Evolutionary conservation across 768 basidiomycete species (phyloP).

Genomic region (Lanmaoa pseudosensibilis): DNA sequence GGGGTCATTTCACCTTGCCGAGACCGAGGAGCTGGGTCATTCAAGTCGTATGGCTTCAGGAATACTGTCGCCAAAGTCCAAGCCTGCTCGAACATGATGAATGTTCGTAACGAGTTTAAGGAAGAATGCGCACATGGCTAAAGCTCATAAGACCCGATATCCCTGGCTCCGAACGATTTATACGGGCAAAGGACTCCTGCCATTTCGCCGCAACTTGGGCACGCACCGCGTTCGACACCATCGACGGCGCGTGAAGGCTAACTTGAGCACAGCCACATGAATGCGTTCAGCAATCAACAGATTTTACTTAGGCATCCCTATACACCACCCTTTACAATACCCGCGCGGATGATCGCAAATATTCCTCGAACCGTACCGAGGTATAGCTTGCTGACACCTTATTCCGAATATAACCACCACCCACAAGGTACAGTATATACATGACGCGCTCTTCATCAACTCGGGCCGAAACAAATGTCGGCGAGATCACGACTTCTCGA

Average conservation of each 20-base stretch:
- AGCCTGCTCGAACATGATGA: constrained; percentile 43
- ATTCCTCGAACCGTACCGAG: no score
- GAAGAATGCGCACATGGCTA: constrained; percentile 47
- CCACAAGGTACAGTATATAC: no score
- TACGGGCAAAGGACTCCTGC: constrained; percentile 66
- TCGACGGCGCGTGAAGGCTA: constrained; percentile 18
- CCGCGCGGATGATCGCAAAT: no score
- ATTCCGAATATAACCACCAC: no score
- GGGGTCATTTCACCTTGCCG: constrained; percentile 27
- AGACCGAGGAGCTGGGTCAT: constrained; percentile 33
- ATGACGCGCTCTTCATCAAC: no score
- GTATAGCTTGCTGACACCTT: no score
- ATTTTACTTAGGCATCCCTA: not conserved
- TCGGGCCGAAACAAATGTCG: no score
- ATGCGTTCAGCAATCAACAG: no score
- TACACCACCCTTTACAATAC: no score
- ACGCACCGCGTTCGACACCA: constrained; percentile 63
- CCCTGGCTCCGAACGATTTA: constrained; percentile 58
- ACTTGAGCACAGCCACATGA: constrained; percentile 23
- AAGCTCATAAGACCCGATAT: constrained; percentile 65
- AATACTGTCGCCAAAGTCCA: constrained; percentile 57
- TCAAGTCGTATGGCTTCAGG: constrained; percentile 56
- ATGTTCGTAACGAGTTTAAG: not conserved
- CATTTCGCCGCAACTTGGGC: constrained; percentile 68
- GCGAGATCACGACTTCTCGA: no score